phyloP scores from a whole-genome alignment of 2,329 filamentous ascomycete species.

The Pezicula rhizophila region DNA sequence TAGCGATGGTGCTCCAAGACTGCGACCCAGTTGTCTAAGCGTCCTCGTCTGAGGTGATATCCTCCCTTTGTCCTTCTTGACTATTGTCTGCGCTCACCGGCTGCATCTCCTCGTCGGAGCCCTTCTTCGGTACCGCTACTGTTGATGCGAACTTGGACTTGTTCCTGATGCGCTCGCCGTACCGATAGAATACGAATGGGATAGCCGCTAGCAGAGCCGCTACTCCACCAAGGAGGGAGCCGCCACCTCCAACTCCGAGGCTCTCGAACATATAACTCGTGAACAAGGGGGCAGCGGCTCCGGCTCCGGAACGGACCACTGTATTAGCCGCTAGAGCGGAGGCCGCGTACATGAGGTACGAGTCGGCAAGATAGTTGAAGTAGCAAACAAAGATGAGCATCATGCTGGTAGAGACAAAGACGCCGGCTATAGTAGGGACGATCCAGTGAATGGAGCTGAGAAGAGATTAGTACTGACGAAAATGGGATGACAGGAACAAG shows the following conservation, averaged over 20 bases:
- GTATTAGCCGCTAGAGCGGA: constrained; percentile 55
- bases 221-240: constrained; percentile 42
- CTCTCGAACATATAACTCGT: constrained; percentile 40
- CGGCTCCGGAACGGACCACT: constrained; percentile 56
- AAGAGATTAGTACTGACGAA: too few species aligned
- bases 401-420: constrained; percentile 34
- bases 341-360: constrained; percentile 35
- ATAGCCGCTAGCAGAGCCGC: constrained; percentile 31
- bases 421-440: constrained; percentile 38
- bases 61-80: too few species aligned
- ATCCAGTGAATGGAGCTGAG: constrained; percentile 42
- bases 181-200: constrained; percentile 26
- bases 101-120: too few species aligned
- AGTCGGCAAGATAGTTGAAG: constrained; percentile 48
- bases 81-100: too few species aligned
- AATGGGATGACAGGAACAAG: too few species aligned
- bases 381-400: constrained; percentile 45
- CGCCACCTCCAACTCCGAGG: constrained; percentile 45
- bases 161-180: constrained; percentile 21
- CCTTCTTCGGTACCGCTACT: too few species aligned
- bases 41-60: too few species aligned
- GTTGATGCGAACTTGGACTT: constrained; percentile 25
- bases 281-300: constrained; percentile 57
- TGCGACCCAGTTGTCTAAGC: too few species aligned
- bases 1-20: too few species aligned